phyloP scores from a whole-genome alignment of 495 filamentous ascomycete genomes.

The Penicillium steckii region DNA sequence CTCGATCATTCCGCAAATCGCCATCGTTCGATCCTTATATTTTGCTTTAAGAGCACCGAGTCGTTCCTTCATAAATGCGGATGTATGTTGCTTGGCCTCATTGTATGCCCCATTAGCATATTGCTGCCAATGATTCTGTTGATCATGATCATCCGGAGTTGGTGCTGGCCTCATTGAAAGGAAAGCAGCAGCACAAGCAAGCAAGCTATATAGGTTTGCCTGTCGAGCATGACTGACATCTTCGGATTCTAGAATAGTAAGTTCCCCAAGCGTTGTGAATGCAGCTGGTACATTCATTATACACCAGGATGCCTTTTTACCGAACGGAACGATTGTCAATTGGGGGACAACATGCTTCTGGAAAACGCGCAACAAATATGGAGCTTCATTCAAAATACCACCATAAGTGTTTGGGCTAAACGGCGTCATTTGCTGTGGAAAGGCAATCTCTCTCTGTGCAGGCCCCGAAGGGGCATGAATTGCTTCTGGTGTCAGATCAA shows the following conservation, averaged over 20 bases:
- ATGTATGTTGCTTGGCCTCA: slow-evolving; percentile 18
- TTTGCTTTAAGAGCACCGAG: slow-evolving; percentile 9
- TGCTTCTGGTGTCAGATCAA: not conserved
- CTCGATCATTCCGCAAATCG: slow-evolving; percentile 23
- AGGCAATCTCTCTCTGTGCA: not conserved
- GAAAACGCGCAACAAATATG: slow-evolving; percentile 24
- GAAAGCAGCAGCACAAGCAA: slow-evolving; percentile 23
- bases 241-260: slow-evolving; percentile 23
- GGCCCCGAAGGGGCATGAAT: not conserved
- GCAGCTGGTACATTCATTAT: slow-evolving; percentile 23
- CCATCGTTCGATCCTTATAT: slow-evolving; percentile 37
- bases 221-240: slow-evolving; percentile 23
- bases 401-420: not conserved
- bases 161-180: slow-evolving; percentile 10
- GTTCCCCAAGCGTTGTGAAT: slow-evolving; percentile 21
- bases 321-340: slow-evolving; percentile 21
- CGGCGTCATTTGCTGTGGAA: not conserved
- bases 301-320: slow-evolving; percentile 23
- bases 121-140: not conserved
- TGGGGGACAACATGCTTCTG: slow-evolving; percentile 22
- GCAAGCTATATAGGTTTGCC: slow-evolving; percentile 22
- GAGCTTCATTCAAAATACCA: slow-evolving; percentile 18
- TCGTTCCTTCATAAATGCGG: not conserved
- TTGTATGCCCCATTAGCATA: slow-evolving; percentile 1
- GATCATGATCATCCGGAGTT: slow-evolving; percentile 5